Conservation (phyloP, 176 grass and related monocot species). For the Juncus inflexus region DNA sequence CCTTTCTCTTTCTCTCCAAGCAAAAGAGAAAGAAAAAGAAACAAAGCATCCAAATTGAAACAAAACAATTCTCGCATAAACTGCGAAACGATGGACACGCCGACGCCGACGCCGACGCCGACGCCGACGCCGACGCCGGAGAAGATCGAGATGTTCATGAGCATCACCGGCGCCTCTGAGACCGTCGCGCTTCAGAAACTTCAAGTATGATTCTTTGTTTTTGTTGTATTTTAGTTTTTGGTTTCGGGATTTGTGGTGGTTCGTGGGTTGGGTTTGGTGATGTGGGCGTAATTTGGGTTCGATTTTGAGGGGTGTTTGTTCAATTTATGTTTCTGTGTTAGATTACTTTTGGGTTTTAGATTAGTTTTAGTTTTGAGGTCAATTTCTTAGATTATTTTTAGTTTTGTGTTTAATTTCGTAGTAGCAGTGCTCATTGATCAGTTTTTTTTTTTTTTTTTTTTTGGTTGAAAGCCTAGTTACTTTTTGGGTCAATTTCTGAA, state of each 20-base stretch:
- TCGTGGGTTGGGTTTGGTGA: not conserved
- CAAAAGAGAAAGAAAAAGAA: not conserved
- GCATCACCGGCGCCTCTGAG: conserved; percentile 68
- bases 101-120: conserved; percentile 45
- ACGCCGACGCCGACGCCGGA: conserved; percentile 45
- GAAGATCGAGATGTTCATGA: conserved; percentile 76
- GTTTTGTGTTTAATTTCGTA: too few species aligned
- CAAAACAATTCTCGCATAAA: conserved; percentile 9
- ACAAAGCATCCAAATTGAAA: not conserved
- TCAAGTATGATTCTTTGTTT: conserved; percentile 37
- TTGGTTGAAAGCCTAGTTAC: not conserved
- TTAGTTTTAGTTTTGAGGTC: too few species aligned
- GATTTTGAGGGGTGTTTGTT: not conserved
- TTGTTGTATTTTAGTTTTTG: not conserved
- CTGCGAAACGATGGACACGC: conserved; percentile 40
- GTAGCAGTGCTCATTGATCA: too few species aligned
- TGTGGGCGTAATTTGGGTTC: conserved; percentile 27
- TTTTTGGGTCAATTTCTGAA: not conserved
- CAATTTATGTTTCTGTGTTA: too few species aligned
- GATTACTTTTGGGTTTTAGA: too few species aligned
- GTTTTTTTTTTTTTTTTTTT: too few species aligned
- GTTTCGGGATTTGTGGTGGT: not conserved
- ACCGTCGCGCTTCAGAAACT: conserved; percentile 66
- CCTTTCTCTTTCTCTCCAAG: conserved; percentile 17
- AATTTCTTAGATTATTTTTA: too few species aligned